Evolutionary conservation across 2,329 filamentous ascomycete genomes (phyloP), one percentile per base, ranked within the genome.

Genomic region (Botrytis galanthina): DNA sequence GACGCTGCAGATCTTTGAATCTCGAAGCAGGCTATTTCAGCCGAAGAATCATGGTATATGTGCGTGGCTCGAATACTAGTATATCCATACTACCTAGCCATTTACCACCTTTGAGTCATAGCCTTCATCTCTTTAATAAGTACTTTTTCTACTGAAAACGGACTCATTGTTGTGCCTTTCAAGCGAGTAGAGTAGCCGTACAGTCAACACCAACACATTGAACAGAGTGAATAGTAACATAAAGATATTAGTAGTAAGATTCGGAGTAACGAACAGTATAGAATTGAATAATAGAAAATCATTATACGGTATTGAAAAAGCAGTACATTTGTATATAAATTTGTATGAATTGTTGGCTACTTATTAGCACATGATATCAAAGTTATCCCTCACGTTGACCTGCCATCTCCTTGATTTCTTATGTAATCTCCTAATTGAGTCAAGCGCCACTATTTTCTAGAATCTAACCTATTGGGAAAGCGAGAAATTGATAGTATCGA

Each of bases 401-500:
- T 67, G 44, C 64, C 66, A 42, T 68, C 66, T 42, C 32, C 66
- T 68, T 68, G 66, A 68, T 26, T 16, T 14, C 35, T 69, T 69
- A 57, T 12, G 66, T 57, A 69, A 69, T 70, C 10, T 20, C 39
- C 68, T 46, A 20, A 44, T 70, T 3, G 35, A 32, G 68, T 37
- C 35, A 60, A 62, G 68, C 68, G 37, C 22, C 22, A n/a, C 51
- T 26, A 68, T 68, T 57, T 54, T 68, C 35, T 37, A 6, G 44
- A 61, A n/a, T 61, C 51, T 61, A 70, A 61, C 54, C 54, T 70
- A 68, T 69, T 69, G 46, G 48, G 37, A 69, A 62, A 70, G 51
- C 68, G 57, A 70, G 68, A 70, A 70, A 70, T 70, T 70, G 39
- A 44, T 70, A 60, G 39, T 70, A 61, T 35, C 42, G 39, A 37